Conservation (phyloP, 495 filamentous ascomycete species). For the Daldinia grandis region DNA sequence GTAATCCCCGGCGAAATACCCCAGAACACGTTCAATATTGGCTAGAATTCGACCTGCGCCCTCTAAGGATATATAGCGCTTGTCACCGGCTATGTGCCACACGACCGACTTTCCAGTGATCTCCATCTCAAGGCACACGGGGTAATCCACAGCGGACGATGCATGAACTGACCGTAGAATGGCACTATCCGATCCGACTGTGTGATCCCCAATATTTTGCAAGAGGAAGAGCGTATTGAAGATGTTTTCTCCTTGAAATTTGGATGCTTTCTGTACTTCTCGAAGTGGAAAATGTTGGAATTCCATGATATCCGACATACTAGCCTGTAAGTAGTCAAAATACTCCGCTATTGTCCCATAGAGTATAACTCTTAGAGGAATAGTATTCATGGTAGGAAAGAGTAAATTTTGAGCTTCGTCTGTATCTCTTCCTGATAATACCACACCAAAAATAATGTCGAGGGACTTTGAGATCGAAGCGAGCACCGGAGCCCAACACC, state of each 20-base stretch:
- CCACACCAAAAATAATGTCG: slow-evolving; percentile 75
- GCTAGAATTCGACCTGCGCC: slow-evolving; percentile 59
- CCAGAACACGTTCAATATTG: slow-evolving; percentile 63
- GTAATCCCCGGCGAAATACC: slow-evolving; percentile 56
- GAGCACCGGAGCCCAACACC: slow-evolving; percentile 70
- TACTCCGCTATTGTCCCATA: slow-evolving; percentile 69
- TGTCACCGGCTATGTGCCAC: slow-evolving; percentile 76
- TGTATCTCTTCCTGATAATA: slow-evolving; percentile 73
- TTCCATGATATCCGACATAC: slow-evolving; percentile 58
- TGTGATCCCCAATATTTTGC: slow-evolving; percentile 53
- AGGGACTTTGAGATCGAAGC: slow-evolving; percentile 62
- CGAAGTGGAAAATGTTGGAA: slow-evolving; percentile 75
- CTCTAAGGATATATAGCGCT: slow-evolving; percentile 53
- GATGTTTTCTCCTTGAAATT: slow-evolving; percentile 45
- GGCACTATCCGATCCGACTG: slow-evolving; percentile 1
- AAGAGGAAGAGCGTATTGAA: slow-evolving; percentile 80
- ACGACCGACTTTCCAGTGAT: slow-evolving; percentile 59
- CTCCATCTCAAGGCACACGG: slow-evolving; percentile 83
- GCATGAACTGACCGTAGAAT: slow-evolving; percentile 68
- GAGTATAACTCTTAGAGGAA: slow-evolving; percentile 68
- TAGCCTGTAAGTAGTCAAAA: slow-evolving; percentile 71
- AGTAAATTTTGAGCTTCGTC: slow-evolving; percentile 65
- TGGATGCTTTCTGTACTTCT: slow-evolving; percentile 61
- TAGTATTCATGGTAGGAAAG: slow-evolving; percentile 83
- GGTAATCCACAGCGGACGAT: slow-evolving; percentile 74